Evolutionary conservation across 176 grass and related monocot genomes (phyloP).

Genomic region (Carex parvula): DNA sequence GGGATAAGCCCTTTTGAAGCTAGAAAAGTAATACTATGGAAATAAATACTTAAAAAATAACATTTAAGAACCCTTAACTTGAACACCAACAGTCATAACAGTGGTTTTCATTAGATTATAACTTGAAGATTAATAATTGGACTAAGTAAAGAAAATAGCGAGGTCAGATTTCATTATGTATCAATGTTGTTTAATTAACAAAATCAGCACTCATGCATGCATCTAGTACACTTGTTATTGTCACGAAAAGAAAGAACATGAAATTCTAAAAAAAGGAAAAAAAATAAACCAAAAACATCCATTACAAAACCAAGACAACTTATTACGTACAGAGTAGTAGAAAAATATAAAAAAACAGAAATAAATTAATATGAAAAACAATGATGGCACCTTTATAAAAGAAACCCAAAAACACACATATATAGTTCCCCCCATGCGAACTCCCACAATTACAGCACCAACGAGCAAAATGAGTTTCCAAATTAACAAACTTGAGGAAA

Average conservation of each 20-base stretch:
- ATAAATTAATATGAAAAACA: neutral
- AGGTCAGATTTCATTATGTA: neutral
- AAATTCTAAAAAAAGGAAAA: neutral
- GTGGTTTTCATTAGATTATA: neutral
- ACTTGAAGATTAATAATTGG: neutral
- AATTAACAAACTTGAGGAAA: slow-evolving; percentile 2
- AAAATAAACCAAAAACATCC: neutral
- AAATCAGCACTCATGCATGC: neutral
- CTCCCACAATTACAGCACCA: neutral
- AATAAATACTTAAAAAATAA: neutral
- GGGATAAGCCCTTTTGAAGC: neutral
- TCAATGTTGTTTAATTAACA: neutral
- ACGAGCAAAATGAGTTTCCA: slow-evolving; percentile 6
- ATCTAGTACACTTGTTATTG: neutral
- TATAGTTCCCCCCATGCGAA: neutral
- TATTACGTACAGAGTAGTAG: slow-evolving; percentile 10
- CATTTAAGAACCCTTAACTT: neutral
- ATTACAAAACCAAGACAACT: neutral
- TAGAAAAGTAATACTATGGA: neutral
- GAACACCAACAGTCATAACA: neutral
- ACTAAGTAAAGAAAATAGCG: neutral
- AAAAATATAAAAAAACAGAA: neutral
- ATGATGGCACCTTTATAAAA: neutral
- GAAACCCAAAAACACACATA: neutral
- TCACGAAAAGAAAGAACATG: neutral